Evolutionary conservation across 164 flowering plant genomes (phyloP).

Genomic region (Pachysandra terminalis): DNA sequence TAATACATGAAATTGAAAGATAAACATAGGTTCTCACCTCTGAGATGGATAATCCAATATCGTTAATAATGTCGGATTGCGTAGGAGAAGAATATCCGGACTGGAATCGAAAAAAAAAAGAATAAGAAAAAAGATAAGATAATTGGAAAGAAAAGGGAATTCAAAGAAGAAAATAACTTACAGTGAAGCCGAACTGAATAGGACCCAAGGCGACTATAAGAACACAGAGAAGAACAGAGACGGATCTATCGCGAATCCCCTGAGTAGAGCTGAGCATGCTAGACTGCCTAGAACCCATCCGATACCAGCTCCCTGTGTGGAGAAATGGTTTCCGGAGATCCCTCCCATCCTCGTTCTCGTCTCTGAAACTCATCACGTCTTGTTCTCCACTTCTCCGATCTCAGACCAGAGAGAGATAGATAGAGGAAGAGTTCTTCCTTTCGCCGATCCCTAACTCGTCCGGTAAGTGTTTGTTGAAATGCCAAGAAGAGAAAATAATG

Average conservation of each 20-base stretch:
- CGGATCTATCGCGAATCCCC: constrained; percentile 12
- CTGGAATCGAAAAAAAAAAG: constrained; percentile 16
- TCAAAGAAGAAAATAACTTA: neutral
- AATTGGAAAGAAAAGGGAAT: neutral
- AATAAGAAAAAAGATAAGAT: neutral
- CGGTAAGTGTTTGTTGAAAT: too few relatives aligned
- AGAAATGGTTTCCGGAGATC: constrained; percentile 38
- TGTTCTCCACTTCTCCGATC: neutral
- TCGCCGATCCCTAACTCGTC: too few relatives aligned
- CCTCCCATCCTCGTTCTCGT: constrained; percentile 27
- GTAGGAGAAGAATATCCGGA: constrained; percentile 69
- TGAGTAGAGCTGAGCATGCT: constrained; percentile 2
- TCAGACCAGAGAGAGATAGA: too few relatives aligned
- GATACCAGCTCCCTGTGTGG: constrained; percentile 22
- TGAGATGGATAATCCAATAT: constrained; percentile 44
- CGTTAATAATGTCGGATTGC: constrained; percentile 41
- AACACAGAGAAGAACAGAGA: constrained; percentile 15
- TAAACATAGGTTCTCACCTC: constrained; percentile 32
- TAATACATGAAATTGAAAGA: neutral
- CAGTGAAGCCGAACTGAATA: constrained; percentile 24
- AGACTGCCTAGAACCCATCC: constrained; percentile 29
- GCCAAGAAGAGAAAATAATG: too few relatives aligned
- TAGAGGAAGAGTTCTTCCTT: too few relatives aligned
- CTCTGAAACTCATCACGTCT: constrained; percentile 31
- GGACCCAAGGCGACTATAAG: constrained; percentile 23